phyloP scores from a whole-genome alignment of 2,329 filamentous ascomycete genomes.

The Cladosporium sp. region DNA sequence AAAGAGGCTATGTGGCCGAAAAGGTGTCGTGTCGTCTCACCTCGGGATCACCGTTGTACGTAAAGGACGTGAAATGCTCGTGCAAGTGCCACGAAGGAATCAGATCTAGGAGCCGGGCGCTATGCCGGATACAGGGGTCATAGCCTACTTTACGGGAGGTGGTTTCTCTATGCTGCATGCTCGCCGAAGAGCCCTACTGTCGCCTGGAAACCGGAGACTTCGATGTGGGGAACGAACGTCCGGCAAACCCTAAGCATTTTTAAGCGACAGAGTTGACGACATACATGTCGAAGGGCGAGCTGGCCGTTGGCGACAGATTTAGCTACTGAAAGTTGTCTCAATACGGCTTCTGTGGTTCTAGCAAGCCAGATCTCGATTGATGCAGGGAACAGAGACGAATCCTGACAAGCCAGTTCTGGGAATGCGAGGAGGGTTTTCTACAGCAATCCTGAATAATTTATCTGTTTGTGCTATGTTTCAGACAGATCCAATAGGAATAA shows the following conservation, averaged over 20 bases:
- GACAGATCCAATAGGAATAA: neutral
- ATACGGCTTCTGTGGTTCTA: neutral
- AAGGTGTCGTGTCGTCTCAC: neutral
- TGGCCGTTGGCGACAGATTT: neutral
- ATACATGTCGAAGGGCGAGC: neutral
- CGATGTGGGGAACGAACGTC: neutral
- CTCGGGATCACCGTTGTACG: neutral
- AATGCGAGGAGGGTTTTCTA: neutral
- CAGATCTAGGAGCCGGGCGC: neutral
- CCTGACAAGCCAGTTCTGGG: neutral
- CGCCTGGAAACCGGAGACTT: neutral
- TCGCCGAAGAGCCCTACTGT: neutral
- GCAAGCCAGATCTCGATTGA: neutral
- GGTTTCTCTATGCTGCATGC: neutral
- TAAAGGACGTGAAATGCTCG: neutral
- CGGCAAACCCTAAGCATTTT: neutral
- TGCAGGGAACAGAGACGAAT: neutral
- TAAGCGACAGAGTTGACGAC: neutral
- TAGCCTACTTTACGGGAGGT: neutral
- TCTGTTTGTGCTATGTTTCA: neutral
- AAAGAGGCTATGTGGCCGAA: neutral
- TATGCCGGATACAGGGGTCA: neutral
- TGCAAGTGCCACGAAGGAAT: neutral
- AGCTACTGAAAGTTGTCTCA: neutral
- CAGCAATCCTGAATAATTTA: neutral